These are phyloP conservation scores for Skeletonema marinoi DNA, from an alignment of 108 stramenopile species.

Conservation along the genomic window DNA sequence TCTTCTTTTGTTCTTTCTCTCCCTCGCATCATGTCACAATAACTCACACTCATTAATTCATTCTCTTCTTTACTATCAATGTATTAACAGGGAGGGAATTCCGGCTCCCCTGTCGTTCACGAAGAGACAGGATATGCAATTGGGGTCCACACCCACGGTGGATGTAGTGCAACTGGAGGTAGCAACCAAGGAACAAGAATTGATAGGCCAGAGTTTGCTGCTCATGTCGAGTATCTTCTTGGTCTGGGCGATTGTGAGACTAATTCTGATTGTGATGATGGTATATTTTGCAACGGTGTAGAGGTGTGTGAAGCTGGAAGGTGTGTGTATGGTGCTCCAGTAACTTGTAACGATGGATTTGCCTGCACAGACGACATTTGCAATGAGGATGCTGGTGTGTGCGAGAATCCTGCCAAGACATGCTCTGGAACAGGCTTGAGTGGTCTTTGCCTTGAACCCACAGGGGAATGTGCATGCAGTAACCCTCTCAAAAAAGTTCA, in stretches of 20 bases:
- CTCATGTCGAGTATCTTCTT: neutral
- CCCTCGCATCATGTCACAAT: too few relatives aligned
- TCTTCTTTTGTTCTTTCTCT: neutral
- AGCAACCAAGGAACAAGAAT: neutral
- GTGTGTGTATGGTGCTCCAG: neutral
- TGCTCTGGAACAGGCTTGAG: neutral
- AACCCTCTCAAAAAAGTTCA: neutral
- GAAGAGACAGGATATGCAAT: neutral
- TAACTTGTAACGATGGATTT: neutral
- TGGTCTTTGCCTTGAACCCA: neutral
- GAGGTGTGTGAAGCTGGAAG: neutral
- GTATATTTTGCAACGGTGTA: neutral
- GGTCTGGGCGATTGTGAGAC: neutral
- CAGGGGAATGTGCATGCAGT: neutral
- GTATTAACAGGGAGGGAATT: conserved; percentile 3
- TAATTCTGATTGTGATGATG: neutral
- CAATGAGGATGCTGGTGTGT: neutral
- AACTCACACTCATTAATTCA: neutral
- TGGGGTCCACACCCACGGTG: conserved; percentile 16
- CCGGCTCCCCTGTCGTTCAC: conserved; percentile 1
- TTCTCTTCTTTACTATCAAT: neutral
- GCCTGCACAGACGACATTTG: neutral
- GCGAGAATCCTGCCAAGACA: neutral
- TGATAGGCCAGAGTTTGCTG: neutral
- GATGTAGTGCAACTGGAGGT: neutral